Evolutionary conservation across 306 rosid genomes (phyloP).

Genomic region (Styphnolobium japonicum): DNA sequence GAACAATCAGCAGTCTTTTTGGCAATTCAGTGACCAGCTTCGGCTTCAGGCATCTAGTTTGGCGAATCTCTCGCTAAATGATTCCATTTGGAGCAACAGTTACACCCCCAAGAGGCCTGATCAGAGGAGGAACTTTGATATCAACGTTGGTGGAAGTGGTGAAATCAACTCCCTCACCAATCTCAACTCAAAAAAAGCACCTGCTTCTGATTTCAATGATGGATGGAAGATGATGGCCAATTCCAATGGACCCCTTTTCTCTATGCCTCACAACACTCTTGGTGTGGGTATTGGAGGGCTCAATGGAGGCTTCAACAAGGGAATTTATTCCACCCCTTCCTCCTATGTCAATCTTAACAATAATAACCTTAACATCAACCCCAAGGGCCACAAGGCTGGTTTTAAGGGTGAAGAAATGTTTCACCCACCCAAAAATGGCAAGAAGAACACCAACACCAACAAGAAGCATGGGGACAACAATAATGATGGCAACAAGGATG

Average conservation of each 20-base stretch:
- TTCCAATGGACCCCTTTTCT: slow-evolving; percentile 29
- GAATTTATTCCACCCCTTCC: slow-evolving; percentile 51
- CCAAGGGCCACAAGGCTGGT: slow-evolving; percentile 48
- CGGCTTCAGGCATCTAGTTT: slow-evolving; percentile 58
- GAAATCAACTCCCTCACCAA: slow-evolving; percentile 30
- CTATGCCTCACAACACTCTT: slow-evolving; percentile 35
- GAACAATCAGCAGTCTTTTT: slow-evolving; percentile 66
- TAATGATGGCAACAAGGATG: slow-evolving; percentile 35
- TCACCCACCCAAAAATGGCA: slow-evolving; percentile 36
- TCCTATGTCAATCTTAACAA: slow-evolving; percentile 25
- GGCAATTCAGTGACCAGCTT: slow-evolving; percentile 87
- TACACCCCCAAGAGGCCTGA: slow-evolving; percentile 49
- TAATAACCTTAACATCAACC: slow-evolving; percentile 15
- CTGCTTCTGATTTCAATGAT: slow-evolving; percentile 44
- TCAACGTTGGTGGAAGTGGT: slow-evolving; percentile 52
- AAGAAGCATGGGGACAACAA: slow-evolving; percentile 53
- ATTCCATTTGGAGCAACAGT: slow-evolving; percentile 80
- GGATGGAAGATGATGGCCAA: slow-evolving; percentile 46
- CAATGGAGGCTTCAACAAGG: slow-evolving; percentile 64
- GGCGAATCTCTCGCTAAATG: slow-evolving; percentile 64
- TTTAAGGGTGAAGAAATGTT: slow-evolving; percentile 47
- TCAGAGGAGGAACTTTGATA: slow-evolving; percentile 65
- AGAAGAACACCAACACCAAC: slow-evolving; percentile 35
- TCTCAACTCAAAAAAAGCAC: slow-evolving; percentile 33
- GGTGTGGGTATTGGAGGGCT: slow-evolving; percentile 1